Evolutionary conservation across 345 rosid species (phyloP).

Genomic region (Populus tremula): DNA sequence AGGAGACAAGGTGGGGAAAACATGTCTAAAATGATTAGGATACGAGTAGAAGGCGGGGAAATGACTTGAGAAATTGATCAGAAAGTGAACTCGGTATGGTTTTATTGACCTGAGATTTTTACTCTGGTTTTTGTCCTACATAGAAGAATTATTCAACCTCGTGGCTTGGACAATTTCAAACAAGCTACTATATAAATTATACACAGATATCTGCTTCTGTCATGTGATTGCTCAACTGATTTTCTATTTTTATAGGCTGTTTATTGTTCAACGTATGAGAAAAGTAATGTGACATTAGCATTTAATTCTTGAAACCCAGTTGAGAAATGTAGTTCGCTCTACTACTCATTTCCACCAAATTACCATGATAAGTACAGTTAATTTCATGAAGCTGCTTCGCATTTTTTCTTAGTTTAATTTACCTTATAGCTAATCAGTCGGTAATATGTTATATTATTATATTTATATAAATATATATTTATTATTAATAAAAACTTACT

Average conservation of each 20-base stretch:
- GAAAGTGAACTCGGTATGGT: background rate
- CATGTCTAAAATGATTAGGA: background rate
- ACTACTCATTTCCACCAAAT: too few relatives aligned
- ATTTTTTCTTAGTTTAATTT: too few relatives aligned
- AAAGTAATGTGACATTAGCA: too few relatives aligned
- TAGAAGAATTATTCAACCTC: background rate
- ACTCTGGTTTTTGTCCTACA: background rate
- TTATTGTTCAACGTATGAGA: too few relatives aligned
- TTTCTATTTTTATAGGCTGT: background rate
- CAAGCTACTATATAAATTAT: background rate
- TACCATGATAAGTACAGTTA: too few relatives aligned
- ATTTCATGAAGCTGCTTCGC: too few relatives aligned
- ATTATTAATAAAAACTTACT: too few relatives aligned
- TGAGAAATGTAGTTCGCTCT: too few relatives aligned
- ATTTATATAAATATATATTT: too few relatives aligned
- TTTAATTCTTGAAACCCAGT: too few relatives aligned
- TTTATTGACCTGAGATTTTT: background rate
- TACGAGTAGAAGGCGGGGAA: background rate
- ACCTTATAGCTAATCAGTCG: too few relatives aligned
- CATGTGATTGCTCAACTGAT: background rate
- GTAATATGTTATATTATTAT: too few relatives aligned
- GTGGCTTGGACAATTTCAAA: background rate
- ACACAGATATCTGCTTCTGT: background rate
- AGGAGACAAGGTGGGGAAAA: slow-evolving; percentile 1
- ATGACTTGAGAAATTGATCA: background rate